Percentiles rank a stretch among this genome's conserved stretches.
These are phyloP conservation scores for Clohesyomyces aquaticus DNA, from an alignment of 495 filamentous ascomycete species.

Conservation along the genomic window DNA sequence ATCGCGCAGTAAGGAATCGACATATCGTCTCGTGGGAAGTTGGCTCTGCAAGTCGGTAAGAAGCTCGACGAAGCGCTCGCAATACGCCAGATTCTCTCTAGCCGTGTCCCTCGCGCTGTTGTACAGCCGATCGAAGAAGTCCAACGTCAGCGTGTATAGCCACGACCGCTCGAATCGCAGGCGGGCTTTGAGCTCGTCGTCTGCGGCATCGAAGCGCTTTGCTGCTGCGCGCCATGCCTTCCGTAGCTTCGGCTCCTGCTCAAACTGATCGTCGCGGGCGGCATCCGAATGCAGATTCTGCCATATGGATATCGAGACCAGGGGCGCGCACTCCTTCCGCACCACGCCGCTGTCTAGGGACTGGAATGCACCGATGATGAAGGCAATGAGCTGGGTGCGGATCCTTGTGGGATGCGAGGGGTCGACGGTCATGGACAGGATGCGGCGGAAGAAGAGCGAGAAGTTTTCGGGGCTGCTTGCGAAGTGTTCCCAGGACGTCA, in stretches of 20 bases:
- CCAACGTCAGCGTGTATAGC: constrained; percentile 84
- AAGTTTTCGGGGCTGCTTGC: constrained; percentile 78
- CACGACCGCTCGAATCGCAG: constrained; percentile 91
- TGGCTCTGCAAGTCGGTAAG: constrained; percentile 91
- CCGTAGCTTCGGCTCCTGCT: constrained; percentile 68
- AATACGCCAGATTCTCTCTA: constrained; percentile 74
- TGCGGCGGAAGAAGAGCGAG: constrained; percentile 84
- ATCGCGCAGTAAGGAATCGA: constrained; percentile 89
- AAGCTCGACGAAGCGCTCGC: constrained; percentile 90
- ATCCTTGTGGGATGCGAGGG: constrained; percentile 68
- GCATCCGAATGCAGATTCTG: constrained; percentile 80
- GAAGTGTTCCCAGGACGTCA: constrained; percentile 87
- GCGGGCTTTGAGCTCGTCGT: constrained; percentile 75
- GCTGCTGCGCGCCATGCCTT: constrained; percentile 89
- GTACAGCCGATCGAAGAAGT: constrained; percentile 78
- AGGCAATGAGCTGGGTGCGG: constrained; percentile 78
- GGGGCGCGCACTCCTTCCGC: constrained; percentile 90
- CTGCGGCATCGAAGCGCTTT: constrained; percentile 86
- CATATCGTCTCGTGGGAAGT: constrained; percentile 89
- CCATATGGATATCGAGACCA: constrained; percentile 95
- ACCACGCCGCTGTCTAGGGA: constrained; percentile 88
- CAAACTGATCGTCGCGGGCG: constrained; percentile 68
- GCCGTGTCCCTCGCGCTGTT: constrained; percentile 48
- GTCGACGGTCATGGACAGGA: constrained; percentile 88
- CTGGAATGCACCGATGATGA: constrained; percentile 89